These are phyloP conservation scores for Spinellus fusiger DNA, from an alignment of 192 early-diverging fungal species.

Conservation along the genomic window DNA sequence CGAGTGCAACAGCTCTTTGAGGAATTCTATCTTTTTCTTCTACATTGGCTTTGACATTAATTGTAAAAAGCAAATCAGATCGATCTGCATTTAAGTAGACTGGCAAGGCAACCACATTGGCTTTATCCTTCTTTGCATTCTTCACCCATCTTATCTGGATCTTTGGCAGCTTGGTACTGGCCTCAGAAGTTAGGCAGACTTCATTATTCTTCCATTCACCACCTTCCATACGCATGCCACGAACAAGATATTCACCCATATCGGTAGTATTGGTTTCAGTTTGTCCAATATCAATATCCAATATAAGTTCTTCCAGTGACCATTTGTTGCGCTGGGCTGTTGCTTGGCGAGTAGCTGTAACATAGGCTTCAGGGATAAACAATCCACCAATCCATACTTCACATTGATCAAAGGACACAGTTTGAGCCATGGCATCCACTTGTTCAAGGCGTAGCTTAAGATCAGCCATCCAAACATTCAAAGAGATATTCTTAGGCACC, in stretches of 20 bases:
- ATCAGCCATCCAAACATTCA: conserved; percentile 70
- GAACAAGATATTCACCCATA: conserved; percentile 3
- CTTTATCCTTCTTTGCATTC: neutral
- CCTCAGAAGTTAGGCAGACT: conserved; percentile 24
- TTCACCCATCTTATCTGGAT: conserved; percentile 38
- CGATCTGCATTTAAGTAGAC: conserved; percentile 68
- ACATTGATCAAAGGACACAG: conserved; percentile 23
- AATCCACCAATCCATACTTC: conserved; percentile 83
- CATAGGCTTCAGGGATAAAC: conserved; percentile 84
- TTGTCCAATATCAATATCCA: conserved; percentile 41
- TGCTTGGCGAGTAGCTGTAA: conserved; percentile 85
- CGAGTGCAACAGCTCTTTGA: conserved; percentile 55
- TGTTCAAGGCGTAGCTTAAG: conserved; percentile 67
- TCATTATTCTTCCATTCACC: conserved; percentile 34
- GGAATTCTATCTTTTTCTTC: conserved; percentile 36
- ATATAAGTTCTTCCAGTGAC: conserved; percentile 77
- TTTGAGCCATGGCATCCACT: conserved; percentile 42
- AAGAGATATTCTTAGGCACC: conserved; percentile 48
- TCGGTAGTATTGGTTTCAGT: conserved; percentile 16
- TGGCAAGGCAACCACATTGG: conserved; percentile 33
- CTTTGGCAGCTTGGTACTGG: conserved; percentile 22
- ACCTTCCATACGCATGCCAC: conserved; percentile 45
- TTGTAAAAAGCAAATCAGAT: conserved; percentile 50
- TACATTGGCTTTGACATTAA: conserved; percentile 27
- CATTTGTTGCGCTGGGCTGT: conserved; percentile 65